Evolutionary conservation across 805 yeast genomes (phyloP), one percentile per base, ranked within the genome.

Genomic region (Teunomyces funiuensis): DNA sequence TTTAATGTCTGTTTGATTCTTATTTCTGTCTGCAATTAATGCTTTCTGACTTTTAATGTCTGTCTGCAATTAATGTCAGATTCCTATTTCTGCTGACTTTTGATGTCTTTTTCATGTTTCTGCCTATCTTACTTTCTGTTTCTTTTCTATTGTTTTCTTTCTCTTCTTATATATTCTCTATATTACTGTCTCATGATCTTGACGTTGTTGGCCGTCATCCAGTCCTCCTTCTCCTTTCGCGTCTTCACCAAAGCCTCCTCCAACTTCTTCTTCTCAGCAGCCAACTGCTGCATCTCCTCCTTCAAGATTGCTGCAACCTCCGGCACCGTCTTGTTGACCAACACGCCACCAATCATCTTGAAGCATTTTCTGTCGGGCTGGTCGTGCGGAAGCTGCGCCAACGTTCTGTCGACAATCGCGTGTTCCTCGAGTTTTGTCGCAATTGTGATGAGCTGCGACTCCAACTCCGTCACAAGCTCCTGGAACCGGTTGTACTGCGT

Each of bases 311-410:
- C 83, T 18, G 75, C 63, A 3, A 90, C 93, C 29, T 86, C 88
- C n/a, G 74, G 82, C 4, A 88, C 93, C 3, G 82, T 74, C 50
- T 86, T 83, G 56, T 89, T 95, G 13, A 90, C 85, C 23, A 91
- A 72, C 3, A 90, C 96, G 7, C 96, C 95, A 18, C 97, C 97
- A 23, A 91, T 77, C 97, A 93, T 88, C 54, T 95, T 80, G 66
- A 81, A 89, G 56, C 97, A 88, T 57, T 83, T 82, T 46, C 99
- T 78, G 2, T 52, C 41, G 43, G 73, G 58, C 25, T 60, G 47
- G 18, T 55, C 61, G 4, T 69, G 65, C 4, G 60, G 58, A 13
- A 70, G 65, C 18, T 58, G 59, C 10, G 55, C 49, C 44, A 71
- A 56, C 9, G 74, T 69, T 45, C 63, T 59, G 52, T 67, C 71